Conservation (phyloP, 306 rosid genomes). For the Herpetospermum pedunculosum region DNA sequence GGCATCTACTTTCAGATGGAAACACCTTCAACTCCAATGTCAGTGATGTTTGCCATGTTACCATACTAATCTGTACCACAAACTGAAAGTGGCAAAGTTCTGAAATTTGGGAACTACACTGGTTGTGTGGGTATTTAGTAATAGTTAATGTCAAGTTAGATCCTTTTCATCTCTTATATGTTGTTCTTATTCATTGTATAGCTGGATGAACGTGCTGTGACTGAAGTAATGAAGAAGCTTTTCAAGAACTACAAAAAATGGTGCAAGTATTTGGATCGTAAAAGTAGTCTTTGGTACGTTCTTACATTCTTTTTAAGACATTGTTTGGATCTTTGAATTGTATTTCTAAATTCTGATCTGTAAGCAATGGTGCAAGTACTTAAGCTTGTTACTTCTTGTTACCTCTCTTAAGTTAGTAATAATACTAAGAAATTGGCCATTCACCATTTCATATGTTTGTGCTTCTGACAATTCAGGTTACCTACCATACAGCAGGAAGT, state of each 20-base stretch:
- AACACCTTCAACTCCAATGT: not conserved
- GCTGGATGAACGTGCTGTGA: constrained; percentile 94
- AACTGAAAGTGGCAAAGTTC: not conserved
- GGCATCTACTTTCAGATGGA: not conserved
- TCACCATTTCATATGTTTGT: not conserved
- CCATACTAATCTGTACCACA: not conserved
- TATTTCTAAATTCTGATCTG: not conserved
- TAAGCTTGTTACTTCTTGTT: not conserved
- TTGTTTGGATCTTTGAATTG: not conserved
- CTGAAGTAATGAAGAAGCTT: constrained; percentile 97
- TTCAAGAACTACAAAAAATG: constrained; percentile 94
- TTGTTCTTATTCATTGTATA: constrained; percentile 24
- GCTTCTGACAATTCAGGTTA: constrained; percentile 44
- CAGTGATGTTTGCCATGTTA: not conserved
- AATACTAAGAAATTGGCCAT: not conserved
- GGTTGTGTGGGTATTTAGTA: not conserved
- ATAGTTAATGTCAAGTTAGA: not conserved
- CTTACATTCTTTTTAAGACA: constrained; percentile 4
- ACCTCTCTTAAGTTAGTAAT: not conserved
- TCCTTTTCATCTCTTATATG: constrained; percentile 16
- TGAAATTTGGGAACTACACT: not conserved
- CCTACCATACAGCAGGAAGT: constrained; percentile 99
- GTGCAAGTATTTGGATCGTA: constrained; percentile 98
- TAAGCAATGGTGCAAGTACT: no score
- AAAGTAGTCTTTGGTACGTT: constrained; percentile 94